A percentile compares a stretch with the other conserved stretches of the same genome.
phyloP scores from a whole-genome alignment of 768 basidiomycete genomes.

The Amanita pallidorosea region DNA sequence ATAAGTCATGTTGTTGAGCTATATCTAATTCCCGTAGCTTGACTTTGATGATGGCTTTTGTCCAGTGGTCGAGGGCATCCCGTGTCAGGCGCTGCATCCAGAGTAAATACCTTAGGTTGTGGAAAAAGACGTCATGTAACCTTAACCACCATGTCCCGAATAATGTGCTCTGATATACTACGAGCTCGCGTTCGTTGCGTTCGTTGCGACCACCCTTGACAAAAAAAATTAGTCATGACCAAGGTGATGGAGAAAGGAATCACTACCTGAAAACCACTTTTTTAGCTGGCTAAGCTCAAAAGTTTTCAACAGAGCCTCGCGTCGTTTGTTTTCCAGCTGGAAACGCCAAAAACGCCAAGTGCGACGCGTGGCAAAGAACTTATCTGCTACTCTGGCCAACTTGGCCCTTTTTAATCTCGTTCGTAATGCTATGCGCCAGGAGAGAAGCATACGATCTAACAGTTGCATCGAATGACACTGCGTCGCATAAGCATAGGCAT shows the following conservation, averaged over 20 bases:
- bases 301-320: slow-evolving; percentile 32
- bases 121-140: slow-evolving; percentile 8
- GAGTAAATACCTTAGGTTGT: slow-evolving; percentile 5
- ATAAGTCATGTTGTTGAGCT: slow-evolving; percentile 29
- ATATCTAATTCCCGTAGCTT: slow-evolving; percentile 67
- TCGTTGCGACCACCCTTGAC: slow-evolving; percentile 7
- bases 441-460: slow-evolving; percentile 28
- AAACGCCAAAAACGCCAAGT: slow-evolving; percentile 39
- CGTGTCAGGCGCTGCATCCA: slow-evolving; percentile 38
- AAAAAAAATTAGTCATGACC: not conserved
- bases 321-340: slow-evolving; percentile 29
- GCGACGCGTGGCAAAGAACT: slow-evolving; percentile 36
- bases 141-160: slow-evolving; percentile 10
- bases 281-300: slow-evolving; percentile 27
- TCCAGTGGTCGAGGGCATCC: slow-evolving; percentile 49
- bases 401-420: slow-evolving; percentile 36
- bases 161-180: slow-evolving; percentile 3
- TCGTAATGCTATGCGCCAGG: slow-evolving; percentile 49
- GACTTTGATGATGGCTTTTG: slow-evolving; percentile 58
- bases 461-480: slow-evolving; percentile 35
- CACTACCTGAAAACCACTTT: slow-evolving; percentile 9
- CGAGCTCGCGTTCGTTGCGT: not conserved
- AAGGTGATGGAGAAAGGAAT: not conserved
- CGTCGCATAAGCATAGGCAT: slow-evolving; percentile 34
- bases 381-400: slow-evolving; percentile 44